phyloP scores from a whole-genome alignment of 768 basidiomycete species.

The Pulveroboletus frians region DNA sequence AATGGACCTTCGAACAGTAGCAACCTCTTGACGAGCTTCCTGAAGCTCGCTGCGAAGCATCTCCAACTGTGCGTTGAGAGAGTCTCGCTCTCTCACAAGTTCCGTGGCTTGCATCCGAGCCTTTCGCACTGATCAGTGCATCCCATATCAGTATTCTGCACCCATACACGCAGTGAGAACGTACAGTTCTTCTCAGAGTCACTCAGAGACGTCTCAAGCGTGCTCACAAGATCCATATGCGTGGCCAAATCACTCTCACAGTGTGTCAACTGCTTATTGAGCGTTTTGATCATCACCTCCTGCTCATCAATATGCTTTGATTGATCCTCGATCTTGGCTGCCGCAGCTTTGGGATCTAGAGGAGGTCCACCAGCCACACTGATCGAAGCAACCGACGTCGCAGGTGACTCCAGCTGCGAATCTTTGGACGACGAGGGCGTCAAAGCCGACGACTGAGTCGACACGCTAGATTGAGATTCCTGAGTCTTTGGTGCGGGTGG shows the following conservation, averaged over 20 bases:
- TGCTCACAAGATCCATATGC: slow-evolving; percentile 84
- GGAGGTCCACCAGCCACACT: slow-evolving; percentile 34
- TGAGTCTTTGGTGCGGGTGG: slow-evolving; percentile 63
- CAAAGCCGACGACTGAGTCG: slow-evolving; percentile 54
- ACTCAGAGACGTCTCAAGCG: slow-evolving; percentile 78
- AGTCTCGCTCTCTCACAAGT: slow-evolving; percentile 80
- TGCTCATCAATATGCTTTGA: slow-evolving; percentile 75
- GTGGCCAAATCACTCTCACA: slow-evolving; percentile 88
- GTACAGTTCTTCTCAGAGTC: slow-evolving; percentile 91
- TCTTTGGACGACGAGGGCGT: slow-evolving; percentile 63
- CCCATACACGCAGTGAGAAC: slow-evolving; percentile 30
- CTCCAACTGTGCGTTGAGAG: slow-evolving; percentile 59
- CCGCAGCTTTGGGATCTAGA: slow-evolving; percentile 50
- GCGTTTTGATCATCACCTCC: slow-evolving; percentile 86
- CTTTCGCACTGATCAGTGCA: slow-evolving; percentile 64
- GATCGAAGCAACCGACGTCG: slow-evolving; percentile 51
- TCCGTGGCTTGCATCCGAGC: slow-evolving; percentile 92
- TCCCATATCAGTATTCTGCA: slow-evolving; percentile 7
- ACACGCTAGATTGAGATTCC: slow-evolving; percentile 53
- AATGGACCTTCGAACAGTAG: slow-evolving; percentile 68
- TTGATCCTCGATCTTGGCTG: slow-evolving; percentile 64
- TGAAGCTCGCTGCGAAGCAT: slow-evolving; percentile 65
- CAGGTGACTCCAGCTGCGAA: slow-evolving; percentile 63
- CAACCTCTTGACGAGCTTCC: slow-evolving; percentile 77
- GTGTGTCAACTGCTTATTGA: slow-evolving; percentile 91